Evolutionary conservation across 192 early-diverging fungal species (phyloP), one percentile per base, ranked within the genome.

Genomic region (Coemansia asiatica): DNA sequence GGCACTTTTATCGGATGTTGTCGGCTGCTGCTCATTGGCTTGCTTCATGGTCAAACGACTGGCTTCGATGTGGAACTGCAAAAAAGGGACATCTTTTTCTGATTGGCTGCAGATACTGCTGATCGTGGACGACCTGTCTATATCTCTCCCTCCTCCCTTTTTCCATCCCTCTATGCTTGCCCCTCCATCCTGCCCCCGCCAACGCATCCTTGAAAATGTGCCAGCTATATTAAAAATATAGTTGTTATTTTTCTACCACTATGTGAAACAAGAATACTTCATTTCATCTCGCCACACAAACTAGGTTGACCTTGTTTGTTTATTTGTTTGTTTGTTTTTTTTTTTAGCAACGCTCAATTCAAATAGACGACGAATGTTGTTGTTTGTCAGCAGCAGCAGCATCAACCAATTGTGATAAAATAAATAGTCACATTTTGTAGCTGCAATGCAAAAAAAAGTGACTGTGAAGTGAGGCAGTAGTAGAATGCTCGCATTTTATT

Each of bases 1-100:
- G 51, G 51, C 51, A 10, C 12, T 54, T 54, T 54, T 54, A 54
- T 28, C 51, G 51, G 51, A 54, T 44, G 40, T 44, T 44, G 40
- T 44, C 40, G 15, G 40, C 40, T 44, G 40, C 10, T 44, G 40
- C 40, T 44, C 40, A 44, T 44, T 44, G 40, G 40, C 25, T 18
- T 27, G 25, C 51, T 27, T 27, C 18, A 2, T 54, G 51, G 51
- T 54, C 51, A 54, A 54, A 7, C 51, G 51, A 54, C 50, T 44
- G 40, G 40, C 40, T 44, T 44, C 15, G 15, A 4, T 26, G 51
- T 54, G 51, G 25, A 54, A 44, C 15, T 44, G 40, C 40, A 44
- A 44, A 44, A 44, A 16, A 13, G 5, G 40, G n/a, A n/a, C n/a
- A 44, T 2, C 8, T 44, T 44, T 27, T 27, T 54, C 12, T 54